A percentile compares a stretch with the other conserved stretches of the same genome.
phyloP scores from a whole-genome alignment of 1,284 basidiomycete genomes.

The Acaromyces ingoldii region DNA sequence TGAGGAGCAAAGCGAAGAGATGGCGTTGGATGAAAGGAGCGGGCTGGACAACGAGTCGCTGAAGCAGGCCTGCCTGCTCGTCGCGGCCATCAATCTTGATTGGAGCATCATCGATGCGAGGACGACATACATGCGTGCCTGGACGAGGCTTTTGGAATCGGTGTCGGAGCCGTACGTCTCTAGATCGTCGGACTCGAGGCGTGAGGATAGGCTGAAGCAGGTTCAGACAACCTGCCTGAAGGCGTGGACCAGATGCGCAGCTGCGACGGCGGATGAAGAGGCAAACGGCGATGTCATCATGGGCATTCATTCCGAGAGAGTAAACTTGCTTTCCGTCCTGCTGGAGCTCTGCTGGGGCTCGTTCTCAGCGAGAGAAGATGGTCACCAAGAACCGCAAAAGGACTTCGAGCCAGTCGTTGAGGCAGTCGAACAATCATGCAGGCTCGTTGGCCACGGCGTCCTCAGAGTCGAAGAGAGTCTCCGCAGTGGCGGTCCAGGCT shows the following conservation, averaged over 20 bases:
- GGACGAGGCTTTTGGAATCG: conserved; percentile 63
- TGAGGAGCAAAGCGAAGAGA: conserved; percentile 13
- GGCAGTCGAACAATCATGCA: conserved; percentile 62
- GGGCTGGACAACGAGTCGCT: conserved; percentile 26
- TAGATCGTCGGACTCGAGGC: conserved; percentile 61
- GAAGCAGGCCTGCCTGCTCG: conserved; percentile 52
- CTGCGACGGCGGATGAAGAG: conserved; percentile 62
- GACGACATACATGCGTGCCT: conserved; percentile 68
- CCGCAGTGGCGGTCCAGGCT: conserved; percentile 62
- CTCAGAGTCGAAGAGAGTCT: conserved; percentile 73
- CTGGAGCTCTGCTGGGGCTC: conserved; percentile 65
- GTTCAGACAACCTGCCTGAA: conserved; percentile 19
- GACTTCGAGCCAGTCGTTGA: too few species aligned
- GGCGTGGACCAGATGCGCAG: conserved; percentile 25
- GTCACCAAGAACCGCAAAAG: too few species aligned
- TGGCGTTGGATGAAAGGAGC: neutral
- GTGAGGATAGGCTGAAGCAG: conserved; percentile 11
- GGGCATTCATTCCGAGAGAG: conserved; percentile 69
- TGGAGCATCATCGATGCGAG: conserved; percentile 77
- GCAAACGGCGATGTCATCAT: conserved; percentile 79
- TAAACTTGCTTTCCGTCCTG: conserved; percentile 68
- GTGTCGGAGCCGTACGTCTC: conserved; percentile 60
- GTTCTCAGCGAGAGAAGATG: too few species aligned
- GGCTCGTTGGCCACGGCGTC: conserved; percentile 66
- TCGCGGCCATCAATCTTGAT: conserved; percentile 69